phyloP scores from a whole-genome alignment of 306 rosid genomes.

The Lablab purpureus region DNA sequence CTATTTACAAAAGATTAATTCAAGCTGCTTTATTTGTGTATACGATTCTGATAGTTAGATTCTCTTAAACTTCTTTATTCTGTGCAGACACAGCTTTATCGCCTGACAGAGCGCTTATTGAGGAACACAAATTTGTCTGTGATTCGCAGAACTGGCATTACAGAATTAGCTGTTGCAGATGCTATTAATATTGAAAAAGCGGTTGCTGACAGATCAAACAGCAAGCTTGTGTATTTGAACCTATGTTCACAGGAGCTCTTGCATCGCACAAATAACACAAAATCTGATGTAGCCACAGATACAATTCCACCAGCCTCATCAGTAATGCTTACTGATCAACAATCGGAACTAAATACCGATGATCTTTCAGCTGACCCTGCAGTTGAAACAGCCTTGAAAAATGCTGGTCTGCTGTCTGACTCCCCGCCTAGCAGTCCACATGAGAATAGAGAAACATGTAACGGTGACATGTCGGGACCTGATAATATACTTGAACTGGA shows the following conservation, averaged over 20 bases:
- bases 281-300: conserved; percentile 54
- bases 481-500: conserved; percentile 78
- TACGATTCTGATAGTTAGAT: conserved; percentile 15
- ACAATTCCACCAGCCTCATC: conserved; percentile 47
- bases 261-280: conserved; percentile 65
- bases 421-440: conserved; percentile 88
- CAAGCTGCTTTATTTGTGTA: conserved; percentile 27
- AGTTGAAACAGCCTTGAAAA: conserved; percentile 81
- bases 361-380: conserved; percentile 61
- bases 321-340: conserved; percentile 50
- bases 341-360: conserved; percentile 51
- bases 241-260: conserved; percentile 84
- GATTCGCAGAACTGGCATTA: conserved; percentile 80
- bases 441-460: conserved; percentile 51
- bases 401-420: conserved; percentile 90
- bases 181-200: conserved; percentile 90
- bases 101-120: conserved; percentile 83
- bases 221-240: conserved; percentile 88
- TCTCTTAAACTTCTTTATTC: conserved; percentile 13
- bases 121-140: conserved; percentile 72
- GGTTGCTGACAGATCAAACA: conserved; percentile 85
- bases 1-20: conserved; percentile 19
- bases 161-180: conserved; percentile 97
- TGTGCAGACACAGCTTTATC: conserved; percentile 87
- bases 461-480: conserved; percentile 60